Evolutionary conservation across 2,329 filamentous ascomycete species (phyloP).

Genomic region (Ilyonectria sp.): DNA sequence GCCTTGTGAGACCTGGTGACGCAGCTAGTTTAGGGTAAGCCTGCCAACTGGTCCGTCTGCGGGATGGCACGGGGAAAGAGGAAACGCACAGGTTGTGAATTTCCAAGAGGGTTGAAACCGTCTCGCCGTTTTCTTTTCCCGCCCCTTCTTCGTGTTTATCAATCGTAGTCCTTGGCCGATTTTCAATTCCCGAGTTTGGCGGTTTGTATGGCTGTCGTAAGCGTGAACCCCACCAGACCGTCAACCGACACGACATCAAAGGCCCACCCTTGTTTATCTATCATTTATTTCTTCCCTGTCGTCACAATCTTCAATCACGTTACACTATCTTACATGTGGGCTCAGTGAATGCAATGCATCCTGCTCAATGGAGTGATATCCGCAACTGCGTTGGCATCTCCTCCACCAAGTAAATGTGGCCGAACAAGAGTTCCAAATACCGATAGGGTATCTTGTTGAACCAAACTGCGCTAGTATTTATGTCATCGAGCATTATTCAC

Average conservation of each 20-base stretch:
- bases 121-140: not conserved
- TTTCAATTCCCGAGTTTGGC: not conserved
- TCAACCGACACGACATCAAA: not conserved
- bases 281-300: not conserved
- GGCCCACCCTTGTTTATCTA: not conserved
- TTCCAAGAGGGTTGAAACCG: not conserved
- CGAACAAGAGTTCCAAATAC: no score
- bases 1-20: conserved; percentile 5
- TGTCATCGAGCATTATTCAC: not conserved
- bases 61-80: not conserved
- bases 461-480: not conserved
- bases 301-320: not conserved
- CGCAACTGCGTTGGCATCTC: no score
- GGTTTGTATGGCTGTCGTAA: not conserved
- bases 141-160: not conserved
- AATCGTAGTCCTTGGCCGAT: not conserved
- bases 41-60: not conserved
- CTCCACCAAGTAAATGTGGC: no score
- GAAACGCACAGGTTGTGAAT: not conserved
- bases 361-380: no score
- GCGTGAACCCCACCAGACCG: not conserved
- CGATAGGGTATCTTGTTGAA: no score
- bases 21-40: not conserved
- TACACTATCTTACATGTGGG: no score
- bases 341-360: no score